Percentiles rank a stretch among this genome's conserved stretches.
These are phyloP conservation scores for Pulveroboletus frians DNA, from an alignment of 768 basidiomycete species.

Conservation along the genomic window DNA sequence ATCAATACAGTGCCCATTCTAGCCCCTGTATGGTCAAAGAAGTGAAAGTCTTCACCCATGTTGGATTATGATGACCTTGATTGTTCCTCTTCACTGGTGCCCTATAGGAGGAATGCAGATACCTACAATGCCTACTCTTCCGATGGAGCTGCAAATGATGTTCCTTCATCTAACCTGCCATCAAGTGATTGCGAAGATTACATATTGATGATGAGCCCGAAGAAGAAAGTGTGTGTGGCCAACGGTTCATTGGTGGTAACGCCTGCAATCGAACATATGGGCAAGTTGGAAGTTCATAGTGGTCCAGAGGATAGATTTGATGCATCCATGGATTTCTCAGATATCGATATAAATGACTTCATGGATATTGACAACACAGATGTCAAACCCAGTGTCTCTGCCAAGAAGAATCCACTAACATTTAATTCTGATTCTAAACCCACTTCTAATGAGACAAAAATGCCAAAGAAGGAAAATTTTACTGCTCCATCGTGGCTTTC, in stretches of 20 bases:
- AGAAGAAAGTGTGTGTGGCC: constrained; percentile 52
- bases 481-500: constrained; percentile 62
- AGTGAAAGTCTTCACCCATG: constrained; percentile 61
- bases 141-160: constrained; percentile 27
- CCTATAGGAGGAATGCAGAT: constrained; percentile 30
- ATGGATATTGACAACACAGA: constrained; percentile 58
- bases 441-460: background rate
- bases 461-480: constrained; percentile 44
- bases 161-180: constrained; percentile 20
- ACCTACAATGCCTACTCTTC: constrained; percentile 36
- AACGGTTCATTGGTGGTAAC: constrained; percentile 40
- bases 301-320: constrained; percentile 48
- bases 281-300: constrained; percentile 54
- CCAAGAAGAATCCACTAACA: constrained; percentile 16
- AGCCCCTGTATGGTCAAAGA: constrained; percentile 38
- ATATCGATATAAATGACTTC: constrained; percentile 51
- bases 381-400: constrained; percentile 35
- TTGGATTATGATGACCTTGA: constrained; percentile 34
- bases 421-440: constrained; percentile 16
- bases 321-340: constrained; percentile 46
- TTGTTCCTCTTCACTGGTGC: constrained; percentile 37
- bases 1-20: constrained; percentile 52
- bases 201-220: constrained; percentile 50
- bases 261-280: constrained; percentile 56
- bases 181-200: constrained; percentile 55